Evolutionary conservation across 1,139 yeast genomes (phyloP).

Genomic region (Casaregolazyma suthepensis): DNA sequence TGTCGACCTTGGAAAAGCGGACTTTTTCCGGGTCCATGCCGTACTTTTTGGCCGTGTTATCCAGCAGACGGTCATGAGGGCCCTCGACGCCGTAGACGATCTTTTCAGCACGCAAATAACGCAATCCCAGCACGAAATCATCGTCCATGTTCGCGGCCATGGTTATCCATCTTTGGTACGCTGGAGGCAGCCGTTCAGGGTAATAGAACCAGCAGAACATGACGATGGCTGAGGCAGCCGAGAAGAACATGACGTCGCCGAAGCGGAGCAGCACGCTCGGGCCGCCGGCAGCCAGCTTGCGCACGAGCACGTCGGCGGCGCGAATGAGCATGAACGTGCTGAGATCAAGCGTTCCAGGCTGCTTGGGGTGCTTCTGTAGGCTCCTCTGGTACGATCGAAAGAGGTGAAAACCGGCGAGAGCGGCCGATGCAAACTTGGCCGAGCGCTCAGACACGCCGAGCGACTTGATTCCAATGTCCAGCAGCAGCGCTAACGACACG

Average conservation of each 20-base stretch:
- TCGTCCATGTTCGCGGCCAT: slow-evolving; percentile 39
- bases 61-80: slow-evolving; percentile 26
- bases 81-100: slow-evolving; percentile 31
- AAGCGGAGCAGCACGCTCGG: slow-evolving; percentile 10
- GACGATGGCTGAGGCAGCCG: slow-evolving; percentile 27
- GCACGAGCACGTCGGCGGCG: slow-evolving; percentile 21
- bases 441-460: slow-evolving; percentile 1
- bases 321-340: slow-evolving; percentile 23
- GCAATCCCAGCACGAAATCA: slow-evolving; percentile 33
- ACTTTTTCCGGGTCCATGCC: slow-evolving; percentile 29
- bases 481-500: slow-evolving; percentile 30
- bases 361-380: slow-evolving; percentile 12
- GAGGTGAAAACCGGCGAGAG: slow-evolving; percentile 15
- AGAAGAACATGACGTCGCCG: slow-evolving; percentile 25
- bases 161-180: slow-evolving; percentile 41
- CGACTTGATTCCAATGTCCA: slow-evolving; percentile 27
- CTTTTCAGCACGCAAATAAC: slow-evolving; percentile 27
- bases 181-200: slow-evolving; percentile 35
- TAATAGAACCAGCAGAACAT: slow-evolving; percentile 40
- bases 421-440: slow-evolving; percentile 14
- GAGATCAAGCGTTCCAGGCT: slow-evolving; percentile 22
- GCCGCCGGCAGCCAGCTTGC: slow-evolving; percentile 12
- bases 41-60: slow-evolving; percentile 26
- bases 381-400: slow-evolving; percentile 16
- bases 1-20: slow-evolving; percentile 27